Evolutionary conservation across 768 basidiomycete species (phyloP).

Genomic region (Mycena rebaudengoi): DNA sequence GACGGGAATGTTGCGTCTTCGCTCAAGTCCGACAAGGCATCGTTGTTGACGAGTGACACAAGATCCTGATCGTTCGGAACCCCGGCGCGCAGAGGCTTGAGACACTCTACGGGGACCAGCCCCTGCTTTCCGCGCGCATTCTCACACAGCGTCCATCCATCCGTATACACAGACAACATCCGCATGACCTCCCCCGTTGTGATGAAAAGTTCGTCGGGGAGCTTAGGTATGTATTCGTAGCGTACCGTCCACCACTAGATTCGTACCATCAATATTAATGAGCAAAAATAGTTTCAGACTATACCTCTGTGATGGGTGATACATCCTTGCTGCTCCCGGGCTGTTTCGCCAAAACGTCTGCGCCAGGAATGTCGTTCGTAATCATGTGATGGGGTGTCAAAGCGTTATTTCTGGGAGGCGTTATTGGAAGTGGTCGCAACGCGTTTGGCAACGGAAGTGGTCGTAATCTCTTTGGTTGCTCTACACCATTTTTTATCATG

Average conservation of each 20-base stretch:
- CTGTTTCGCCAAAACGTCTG: slow-evolving; percentile 6
- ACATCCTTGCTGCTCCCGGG: slow-evolving; percentile 2
- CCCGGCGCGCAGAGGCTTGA: neutral
- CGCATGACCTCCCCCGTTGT: slow-evolving; percentile 3
- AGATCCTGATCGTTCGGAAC: neutral
- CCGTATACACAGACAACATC: slow-evolving; percentile 4
- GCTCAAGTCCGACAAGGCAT: slow-evolving; percentile 7
- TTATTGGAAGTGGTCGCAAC: slow-evolving; percentile 6
- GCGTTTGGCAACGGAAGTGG: slow-evolving; percentile 2
- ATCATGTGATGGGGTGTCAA: neutral
- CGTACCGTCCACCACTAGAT: slow-evolving; percentile 5
- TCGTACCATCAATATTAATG: slow-evolving; percentile 3
- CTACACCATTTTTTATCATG: slow-evolving; percentile 5
- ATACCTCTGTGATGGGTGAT: slow-evolving; percentile 8
- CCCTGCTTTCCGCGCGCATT: slow-evolving; percentile 1
- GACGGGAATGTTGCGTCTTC: slow-evolving; percentile 2
- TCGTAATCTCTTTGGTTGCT: neutral
- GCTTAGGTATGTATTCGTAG: neutral
- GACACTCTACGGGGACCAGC: slow-evolving; percentile 8
- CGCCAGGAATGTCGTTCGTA: neutral
- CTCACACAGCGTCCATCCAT: slow-evolving; percentile 7
- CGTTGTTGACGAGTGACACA: slow-evolving; percentile 3
- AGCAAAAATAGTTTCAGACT: neutral
- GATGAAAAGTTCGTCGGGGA: slow-evolving; percentile 6
- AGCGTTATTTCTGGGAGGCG: slow-evolving; percentile 4